phyloP scores from a whole-genome alignment of 2,329 filamentous ascomycete genomes.

The Ceratocystis papillata region DNA sequence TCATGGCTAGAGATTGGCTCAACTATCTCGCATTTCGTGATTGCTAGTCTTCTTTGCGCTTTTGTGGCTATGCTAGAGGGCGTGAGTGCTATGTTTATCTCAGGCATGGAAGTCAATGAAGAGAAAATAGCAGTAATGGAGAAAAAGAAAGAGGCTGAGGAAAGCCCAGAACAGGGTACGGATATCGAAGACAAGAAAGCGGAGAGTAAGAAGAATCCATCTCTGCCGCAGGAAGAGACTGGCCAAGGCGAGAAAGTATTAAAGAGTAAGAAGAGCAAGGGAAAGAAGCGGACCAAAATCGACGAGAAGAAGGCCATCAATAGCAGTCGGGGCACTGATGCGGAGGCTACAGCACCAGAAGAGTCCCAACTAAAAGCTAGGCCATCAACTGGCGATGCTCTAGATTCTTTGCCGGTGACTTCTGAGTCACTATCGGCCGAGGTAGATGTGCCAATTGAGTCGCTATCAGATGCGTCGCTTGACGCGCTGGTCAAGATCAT shows the following conservation, averaged over 20 bases:
- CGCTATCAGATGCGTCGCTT: conserved; percentile 13
- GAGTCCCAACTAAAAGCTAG: background rate
- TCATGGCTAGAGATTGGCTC: conserved; percentile 97
- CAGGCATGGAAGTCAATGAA: conserved; percentile 58
- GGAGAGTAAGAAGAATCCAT: background rate
- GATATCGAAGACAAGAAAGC: background rate
- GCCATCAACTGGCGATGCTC: background rate
- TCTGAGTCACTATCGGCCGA: background rate
- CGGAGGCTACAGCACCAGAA: background rate
- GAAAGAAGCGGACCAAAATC: background rate
- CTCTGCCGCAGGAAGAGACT: background rate
- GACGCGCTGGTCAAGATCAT: conserved; percentile 7
- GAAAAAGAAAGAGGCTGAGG: background rate
- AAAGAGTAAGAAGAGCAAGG: conserved; percentile 3
- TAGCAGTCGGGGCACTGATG: background rate
- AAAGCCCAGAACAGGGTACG: background rate
- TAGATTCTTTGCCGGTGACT: background rate
- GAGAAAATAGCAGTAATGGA: conserved; percentile 27
- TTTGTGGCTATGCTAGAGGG: conserved; percentile 85
- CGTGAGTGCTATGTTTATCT: conserved; percentile 71
- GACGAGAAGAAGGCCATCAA: background rate
- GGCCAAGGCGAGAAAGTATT: background rate
- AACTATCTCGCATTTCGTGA: conserved; percentile 89
- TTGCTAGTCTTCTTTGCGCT: conserved; percentile 77
- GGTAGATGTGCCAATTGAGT: background rate